Evolutionary conservation across 805 yeast genomes (phyloP).

Genomic region (Torulaspora franciscae): DNA sequence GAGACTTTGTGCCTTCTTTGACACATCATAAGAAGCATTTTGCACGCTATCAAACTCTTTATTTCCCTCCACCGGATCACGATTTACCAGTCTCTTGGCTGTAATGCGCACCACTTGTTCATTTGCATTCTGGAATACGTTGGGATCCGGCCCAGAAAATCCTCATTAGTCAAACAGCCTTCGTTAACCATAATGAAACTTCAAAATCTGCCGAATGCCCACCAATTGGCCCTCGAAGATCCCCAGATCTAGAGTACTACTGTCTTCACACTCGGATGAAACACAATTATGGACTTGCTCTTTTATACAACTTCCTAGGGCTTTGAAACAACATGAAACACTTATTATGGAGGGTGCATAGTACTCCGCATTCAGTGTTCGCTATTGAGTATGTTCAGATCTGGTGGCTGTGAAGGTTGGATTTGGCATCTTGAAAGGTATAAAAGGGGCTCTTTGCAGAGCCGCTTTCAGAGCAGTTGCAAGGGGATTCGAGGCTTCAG

Average conservation of each 20-base stretch:
- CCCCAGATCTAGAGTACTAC: background rate
- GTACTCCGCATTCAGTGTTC: too few relatives aligned
- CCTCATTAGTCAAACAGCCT: slow-evolving; percentile 14
- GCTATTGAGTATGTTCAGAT: too few relatives aligned
- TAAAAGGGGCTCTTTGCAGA: too few relatives aligned
- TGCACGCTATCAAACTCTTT: slow-evolving; percentile 48
- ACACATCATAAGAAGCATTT: slow-evolving; percentile 32
- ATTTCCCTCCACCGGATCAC: slow-evolving; percentile 36
- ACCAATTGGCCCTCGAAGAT: background rate
- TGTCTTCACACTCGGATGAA: too few relatives aligned
- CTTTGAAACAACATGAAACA: too few relatives aligned
- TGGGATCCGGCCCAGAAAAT: slow-evolving; percentile 24
- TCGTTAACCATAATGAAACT: slow-evolving; percentile 9
- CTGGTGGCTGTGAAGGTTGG: too few relatives aligned
- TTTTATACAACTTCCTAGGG: too few relatives aligned
- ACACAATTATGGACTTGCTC: too few relatives aligned
- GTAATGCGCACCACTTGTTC: slow-evolving; percentile 28
- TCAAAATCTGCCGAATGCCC: background rate
- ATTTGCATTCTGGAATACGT: slow-evolving; percentile 22
- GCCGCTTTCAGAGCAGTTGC: too few relatives aligned
- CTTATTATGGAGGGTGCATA: too few relatives aligned
- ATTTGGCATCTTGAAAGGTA: too few relatives aligned
- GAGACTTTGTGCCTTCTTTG: slow-evolving; percentile 20
- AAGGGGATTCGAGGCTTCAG: too few relatives aligned
- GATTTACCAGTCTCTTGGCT: slow-evolving; percentile 29